A percentile compares a stretch with the other conserved stretches of the same genome.
Evolutionary conservation across 352 stramenopile species (phyloP).

Genomic region (Globisporangium paddicum): DNA sequence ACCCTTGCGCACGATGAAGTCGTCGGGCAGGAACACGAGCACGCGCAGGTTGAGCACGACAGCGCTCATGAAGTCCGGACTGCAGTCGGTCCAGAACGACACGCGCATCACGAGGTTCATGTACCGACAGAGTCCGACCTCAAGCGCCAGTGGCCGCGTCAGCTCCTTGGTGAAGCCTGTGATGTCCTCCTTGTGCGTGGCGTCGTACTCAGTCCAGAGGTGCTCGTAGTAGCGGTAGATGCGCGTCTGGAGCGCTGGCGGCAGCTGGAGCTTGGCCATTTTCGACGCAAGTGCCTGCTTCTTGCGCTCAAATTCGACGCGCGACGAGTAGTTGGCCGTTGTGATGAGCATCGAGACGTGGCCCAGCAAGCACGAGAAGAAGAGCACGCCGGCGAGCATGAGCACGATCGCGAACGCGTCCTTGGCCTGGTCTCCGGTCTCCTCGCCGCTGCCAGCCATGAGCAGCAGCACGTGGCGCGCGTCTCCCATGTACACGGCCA

Average conservation of each 20-base stretch:
- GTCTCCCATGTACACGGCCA: background rate
- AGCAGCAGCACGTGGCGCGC: background rate
- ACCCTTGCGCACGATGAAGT: slow-evolving; percentile 36
- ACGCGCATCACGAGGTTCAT: slow-evolving; percentile 30
- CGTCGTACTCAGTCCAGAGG: slow-evolving; percentile 39
- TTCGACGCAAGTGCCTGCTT: slow-evolving; percentile 19
- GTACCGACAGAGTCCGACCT: slow-evolving; percentile 36
- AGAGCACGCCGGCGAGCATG: slow-evolving; percentile 2
- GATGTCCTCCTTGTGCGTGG: slow-evolving; percentile 30
- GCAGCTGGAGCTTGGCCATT: slow-evolving; percentile 22
- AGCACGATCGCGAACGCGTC: slow-evolving; percentile 5
- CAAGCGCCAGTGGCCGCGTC: slow-evolving; percentile 30
- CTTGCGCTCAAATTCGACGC: slow-evolving; percentile 15
- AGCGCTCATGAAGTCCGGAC: slow-evolving; percentile 33
- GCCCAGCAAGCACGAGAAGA: slow-evolving; percentile 15
- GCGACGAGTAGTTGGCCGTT: slow-evolving; percentile 6
- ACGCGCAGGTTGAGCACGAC: slow-evolving; percentile 27
- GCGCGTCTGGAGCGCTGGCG: slow-evolving; percentile 23
- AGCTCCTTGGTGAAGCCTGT: slow-evolving; percentile 33
- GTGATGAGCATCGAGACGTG: slow-evolving; percentile 18
- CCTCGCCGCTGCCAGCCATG: background rate
- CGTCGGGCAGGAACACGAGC: slow-evolving; percentile 39
- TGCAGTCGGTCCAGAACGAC: slow-evolving; percentile 35
- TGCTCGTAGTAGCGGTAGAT: slow-evolving; percentile 45
- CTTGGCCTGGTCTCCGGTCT: background rate